Evolutionary conservation across 1,284 basidiomycete species (phyloP).

Genomic region (Takashimella tepidaria): DNA sequence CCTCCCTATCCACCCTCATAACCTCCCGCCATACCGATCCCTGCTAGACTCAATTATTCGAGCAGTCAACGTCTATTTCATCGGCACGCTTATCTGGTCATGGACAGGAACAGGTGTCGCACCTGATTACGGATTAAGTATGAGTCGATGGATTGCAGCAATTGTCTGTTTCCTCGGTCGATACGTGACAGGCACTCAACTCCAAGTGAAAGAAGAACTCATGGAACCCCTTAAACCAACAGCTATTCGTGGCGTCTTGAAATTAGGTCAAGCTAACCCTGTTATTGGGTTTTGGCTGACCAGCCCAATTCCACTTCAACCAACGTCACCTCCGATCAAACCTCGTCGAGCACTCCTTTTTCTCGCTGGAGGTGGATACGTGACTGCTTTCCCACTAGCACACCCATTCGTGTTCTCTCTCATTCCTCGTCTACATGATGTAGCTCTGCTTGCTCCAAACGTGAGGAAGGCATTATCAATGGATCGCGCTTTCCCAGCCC

Average conservation of each 20-base stretch:
- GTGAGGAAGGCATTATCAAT: constrained; percentile 11
- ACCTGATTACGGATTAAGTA: constrained; percentile 4
- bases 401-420: constrained; percentile 18
- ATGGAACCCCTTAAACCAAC: not conserved
- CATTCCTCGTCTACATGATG: not conserved
- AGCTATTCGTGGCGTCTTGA: not conserved
- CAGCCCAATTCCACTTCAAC: not conserved
- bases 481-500: constrained; percentile 53
- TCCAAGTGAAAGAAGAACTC: not conserved
- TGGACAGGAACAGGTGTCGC: constrained; percentile 13
- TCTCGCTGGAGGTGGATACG: constrained; percentile 18
- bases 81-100: constrained; percentile 12
- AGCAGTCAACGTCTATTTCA: constrained; percentile 6
- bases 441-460: constrained; percentile 8
- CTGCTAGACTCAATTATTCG: not conserved
- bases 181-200: not conserved
- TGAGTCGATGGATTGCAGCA: not conserved
- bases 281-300: constrained; percentile 3
- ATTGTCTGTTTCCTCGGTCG: not conserved
- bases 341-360: constrained; percentile 10
- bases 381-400: constrained; percentile 13
- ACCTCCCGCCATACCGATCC: constrained; percentile 7
- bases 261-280: not conserved
- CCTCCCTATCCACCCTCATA: constrained; percentile 14
- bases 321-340: not conserved